Evolutionary conservation across 1,139 yeast genomes (phyloP).

Genomic region (Lodderomyces jiufengensis): DNA sequence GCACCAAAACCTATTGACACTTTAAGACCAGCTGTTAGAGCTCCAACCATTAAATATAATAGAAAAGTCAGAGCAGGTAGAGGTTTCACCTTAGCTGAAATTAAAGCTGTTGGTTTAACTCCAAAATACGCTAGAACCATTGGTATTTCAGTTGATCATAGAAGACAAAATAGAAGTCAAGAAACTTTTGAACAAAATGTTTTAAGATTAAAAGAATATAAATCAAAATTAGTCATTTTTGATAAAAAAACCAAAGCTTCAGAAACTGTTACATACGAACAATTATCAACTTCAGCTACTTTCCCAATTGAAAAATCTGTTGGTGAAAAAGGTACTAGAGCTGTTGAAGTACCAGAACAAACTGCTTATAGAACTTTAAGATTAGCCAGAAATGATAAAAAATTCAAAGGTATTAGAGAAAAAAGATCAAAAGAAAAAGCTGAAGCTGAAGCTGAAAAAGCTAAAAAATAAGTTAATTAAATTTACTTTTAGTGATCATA

Average conservation of each 20-base stretch:
- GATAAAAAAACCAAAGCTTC: slow-evolving; percentile 80
- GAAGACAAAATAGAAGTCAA: slow-evolving; percentile 98
- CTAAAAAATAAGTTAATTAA: slow-evolving; percentile 63
- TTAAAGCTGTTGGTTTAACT: slow-evolving; percentile 96
- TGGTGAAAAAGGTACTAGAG: slow-evolving; percentile 78
- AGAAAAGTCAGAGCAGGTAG: slow-evolving; percentile 99
- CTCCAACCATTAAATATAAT: slow-evolving; percentile 98
- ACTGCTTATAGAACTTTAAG: slow-evolving; percentile 96
- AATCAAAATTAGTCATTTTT: slow-evolving; percentile 91
- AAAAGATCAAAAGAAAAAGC: slow-evolving; percentile 97
- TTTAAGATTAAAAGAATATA: slow-evolving; percentile 94
- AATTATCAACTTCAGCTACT: slow-evolving; percentile 73
- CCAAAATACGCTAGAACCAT: slow-evolving; percentile 96
- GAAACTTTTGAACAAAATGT: slow-evolving; percentile 95
- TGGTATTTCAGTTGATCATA: slow-evolving; percentile 99
- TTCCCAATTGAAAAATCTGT: slow-evolving; percentile 90
- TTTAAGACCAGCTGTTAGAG: slow-evolving; percentile 97
- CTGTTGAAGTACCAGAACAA: slow-evolving; percentile 80
- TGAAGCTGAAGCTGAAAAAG: slow-evolving; percentile 98
- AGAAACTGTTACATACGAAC: slow-evolving; percentile 68
- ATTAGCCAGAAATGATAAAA: slow-evolving; percentile 91
- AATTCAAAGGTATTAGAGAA: slow-evolving; percentile 91
- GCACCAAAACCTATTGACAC: slow-evolving; percentile 98
- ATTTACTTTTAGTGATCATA: background rate
- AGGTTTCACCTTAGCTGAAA: slow-evolving; percentile 97